phyloP scores from a whole-genome alignment of 495 filamentous ascomycete genomes.

The Apiosordaria backusii region DNA sequence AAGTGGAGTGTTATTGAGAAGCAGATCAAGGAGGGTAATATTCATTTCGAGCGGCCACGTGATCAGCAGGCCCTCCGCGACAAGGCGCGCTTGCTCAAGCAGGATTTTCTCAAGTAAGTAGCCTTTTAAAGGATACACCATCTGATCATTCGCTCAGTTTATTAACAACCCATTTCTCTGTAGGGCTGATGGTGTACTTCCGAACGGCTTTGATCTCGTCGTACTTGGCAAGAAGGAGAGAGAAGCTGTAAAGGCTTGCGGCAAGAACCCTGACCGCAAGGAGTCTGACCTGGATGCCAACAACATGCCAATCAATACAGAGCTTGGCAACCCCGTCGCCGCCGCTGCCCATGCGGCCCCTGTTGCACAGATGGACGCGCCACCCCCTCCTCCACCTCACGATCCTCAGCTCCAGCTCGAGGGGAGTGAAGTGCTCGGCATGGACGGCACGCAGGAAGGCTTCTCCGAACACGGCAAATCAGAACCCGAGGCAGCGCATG shows the following conservation, averaged over 20 bases:
- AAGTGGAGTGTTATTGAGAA: slow-evolving; percentile 53
- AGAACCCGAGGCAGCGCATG: background rate
- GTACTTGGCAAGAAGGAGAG: slow-evolving; percentile 49
- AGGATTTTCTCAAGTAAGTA: slow-evolving; percentile 55
- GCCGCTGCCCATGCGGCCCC: background rate
- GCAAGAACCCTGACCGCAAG: slow-evolving; percentile 44
- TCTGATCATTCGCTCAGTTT: background rate
- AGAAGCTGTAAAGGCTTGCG: slow-evolving; percentile 34
- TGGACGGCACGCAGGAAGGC: background rate
- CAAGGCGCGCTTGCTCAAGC: slow-evolving; percentile 63
- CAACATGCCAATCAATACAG: slow-evolving; percentile 34
- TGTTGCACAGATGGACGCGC: slow-evolving; percentile 4
- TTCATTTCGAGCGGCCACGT: slow-evolving; percentile 42
- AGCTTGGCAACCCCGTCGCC: slow-evolving; percentile 2
- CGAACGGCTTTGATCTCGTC: slow-evolving; percentile 48
- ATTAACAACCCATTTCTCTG: background rate
- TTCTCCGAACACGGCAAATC: background rate
- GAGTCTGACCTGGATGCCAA: slow-evolving; percentile 37
- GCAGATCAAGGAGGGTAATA: slow-evolving; percentile 25
- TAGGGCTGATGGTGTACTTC: slow-evolving; percentile 37
- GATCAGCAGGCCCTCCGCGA: slow-evolving; percentile 62
- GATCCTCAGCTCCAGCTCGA: background rate
- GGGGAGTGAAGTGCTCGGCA: background rate
- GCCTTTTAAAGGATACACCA: background rate
- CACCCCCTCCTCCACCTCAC: background rate